Percentiles rank a stretch among this genome's conserved stretches.
Evolutionary conservation across 2,329 filamentous ascomycete genomes (phyloP).

Genomic region (Ophiocordyceps camponoti-saundersi): DNA sequence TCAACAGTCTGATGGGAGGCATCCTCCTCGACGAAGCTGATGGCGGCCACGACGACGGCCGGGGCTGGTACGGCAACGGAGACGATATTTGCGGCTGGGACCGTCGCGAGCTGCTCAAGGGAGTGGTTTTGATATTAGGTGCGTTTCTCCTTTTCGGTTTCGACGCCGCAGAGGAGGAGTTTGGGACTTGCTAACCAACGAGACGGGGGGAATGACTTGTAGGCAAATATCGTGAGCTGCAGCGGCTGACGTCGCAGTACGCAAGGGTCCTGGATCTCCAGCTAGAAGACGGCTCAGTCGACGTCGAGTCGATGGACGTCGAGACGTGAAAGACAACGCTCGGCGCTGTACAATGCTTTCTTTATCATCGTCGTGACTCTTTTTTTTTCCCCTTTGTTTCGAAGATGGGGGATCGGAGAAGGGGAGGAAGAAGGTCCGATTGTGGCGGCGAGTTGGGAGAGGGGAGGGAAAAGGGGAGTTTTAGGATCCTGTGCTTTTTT

Average conservation of each 20-base stretch:
- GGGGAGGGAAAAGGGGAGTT: neutral
- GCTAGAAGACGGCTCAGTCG: constrained; percentile 24
- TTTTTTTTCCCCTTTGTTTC: no score
- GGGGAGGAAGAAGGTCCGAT: neutral
- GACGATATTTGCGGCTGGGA: constrained; percentile 83
- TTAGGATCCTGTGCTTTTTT: neutral
- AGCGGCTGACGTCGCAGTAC: constrained; percentile 89
- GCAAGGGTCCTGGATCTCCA: constrained; percentile 61
- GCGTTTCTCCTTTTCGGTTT: constrained; percentile 17
- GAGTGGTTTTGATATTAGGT: constrained; percentile 87
- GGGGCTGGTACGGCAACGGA: constrained; percentile 48
- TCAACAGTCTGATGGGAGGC: constrained; percentile 66
- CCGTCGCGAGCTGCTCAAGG: constrained; percentile 70
- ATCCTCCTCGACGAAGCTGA: constrained; percentile 38
- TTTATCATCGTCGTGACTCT: no score
- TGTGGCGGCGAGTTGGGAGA: neutral
- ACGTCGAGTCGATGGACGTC: constrained; percentile 26
- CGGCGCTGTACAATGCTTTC: no score
- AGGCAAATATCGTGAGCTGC: constrained; percentile 93
- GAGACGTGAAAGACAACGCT: constrained; percentile 12
- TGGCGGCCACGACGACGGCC: constrained; percentile 23
- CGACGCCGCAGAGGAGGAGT: neutral
- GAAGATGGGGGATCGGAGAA: no score
- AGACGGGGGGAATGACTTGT: neutral
- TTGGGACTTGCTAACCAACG: constrained; percentile 8